Evolutionary conservation across 371 early-diverging fungal genomes (phyloP), one percentile per base, ranked within the genome.

Genomic region (Circinella umbellata): DNA sequence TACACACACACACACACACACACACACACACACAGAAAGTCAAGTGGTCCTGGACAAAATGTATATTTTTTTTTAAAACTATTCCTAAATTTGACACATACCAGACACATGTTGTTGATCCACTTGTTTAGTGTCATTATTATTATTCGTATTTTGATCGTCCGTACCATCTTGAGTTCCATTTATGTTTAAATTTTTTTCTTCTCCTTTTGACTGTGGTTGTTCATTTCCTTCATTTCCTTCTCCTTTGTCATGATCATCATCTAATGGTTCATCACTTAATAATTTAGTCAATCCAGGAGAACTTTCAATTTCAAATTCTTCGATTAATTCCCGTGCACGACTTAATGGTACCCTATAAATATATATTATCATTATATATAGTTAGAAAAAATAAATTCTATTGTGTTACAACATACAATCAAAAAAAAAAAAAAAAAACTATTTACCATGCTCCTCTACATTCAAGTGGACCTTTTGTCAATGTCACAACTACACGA

Each of bases 241-340:
- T n/a, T 61, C 55, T 3, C 20, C 53, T 38, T 37, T 59, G 3
- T 67, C 66, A 34, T 62, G 51, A 7, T 68, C 48, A 36, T 54
- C 69, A 35, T 60, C 69, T 69, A 71, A 46, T 14, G 83, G 83
- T 34, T 83, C 71, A 66, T 86, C 83, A 54, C 82, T 81, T 49
- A 86, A 70, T 61, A 86, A 73, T 57, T 80, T 80, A 8, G 77
- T 76, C 37, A 86, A 64, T 6, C 86, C 83, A 11, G 80, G 77
- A 1, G 80, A 73, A 36, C 79, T 68, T 62, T 83, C 86, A 62
- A 86, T 73, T 20, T 81, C 79, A 64, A 82, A 86, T 67, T 84
- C 86, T 59, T 80, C 81, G 14, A 81, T 78, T 34, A 86, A 71
- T 64, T 84, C 86, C 34, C 86, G 78, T 13, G 86, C 86, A 64